phyloP scores from a whole-genome alignment of 2,329 filamentous ascomycete species.

The Alternaria angustiovoidea region DNA sequence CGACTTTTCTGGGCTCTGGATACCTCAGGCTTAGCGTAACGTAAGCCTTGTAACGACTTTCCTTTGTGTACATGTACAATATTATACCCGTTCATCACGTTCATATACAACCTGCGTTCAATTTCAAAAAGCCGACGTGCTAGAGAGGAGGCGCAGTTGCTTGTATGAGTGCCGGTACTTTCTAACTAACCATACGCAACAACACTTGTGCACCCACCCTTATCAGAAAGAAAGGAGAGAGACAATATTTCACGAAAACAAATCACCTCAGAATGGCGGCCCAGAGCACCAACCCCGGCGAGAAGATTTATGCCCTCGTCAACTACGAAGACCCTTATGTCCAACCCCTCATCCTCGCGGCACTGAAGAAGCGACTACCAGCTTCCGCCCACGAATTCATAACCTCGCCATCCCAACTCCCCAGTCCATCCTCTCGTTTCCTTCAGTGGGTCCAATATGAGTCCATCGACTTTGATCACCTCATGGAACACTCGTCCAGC shows the following conservation, averaged over 20 bases:
- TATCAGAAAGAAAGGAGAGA: neutral
- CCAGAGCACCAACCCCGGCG: neutral
- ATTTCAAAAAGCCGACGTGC: neutral
- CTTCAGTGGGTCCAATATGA: constrained; percentile 91
- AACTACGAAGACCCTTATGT: constrained; percentile 90
- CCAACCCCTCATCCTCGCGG: constrained; percentile 80
- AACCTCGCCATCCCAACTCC: constrained; percentile 58
- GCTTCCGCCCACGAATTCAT: constrained; percentile 64
- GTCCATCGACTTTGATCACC: constrained; percentile 81
- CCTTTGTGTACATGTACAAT: constrained; percentile 25
- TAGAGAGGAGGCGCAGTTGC: neutral
- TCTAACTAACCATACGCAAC: neutral
- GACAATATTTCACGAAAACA: neutral
- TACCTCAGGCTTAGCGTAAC: constrained; percentile 16
- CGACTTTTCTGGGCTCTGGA: constrained; percentile 29
- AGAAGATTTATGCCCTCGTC: constrained; percentile 71
- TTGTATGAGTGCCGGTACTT: neutral
- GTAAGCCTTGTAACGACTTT: constrained; percentile 29
- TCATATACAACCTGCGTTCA: neutral
- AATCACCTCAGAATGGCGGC: neutral
- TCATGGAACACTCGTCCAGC: constrained; percentile 67
- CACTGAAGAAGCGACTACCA: constrained; percentile 71
- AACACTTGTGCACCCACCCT: neutral
- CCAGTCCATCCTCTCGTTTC: constrained; percentile 58
- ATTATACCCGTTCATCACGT: constrained; percentile 11